Conservation (phyloP, 116 monocot species). For the Dioscorea cayenensis region DNA sequence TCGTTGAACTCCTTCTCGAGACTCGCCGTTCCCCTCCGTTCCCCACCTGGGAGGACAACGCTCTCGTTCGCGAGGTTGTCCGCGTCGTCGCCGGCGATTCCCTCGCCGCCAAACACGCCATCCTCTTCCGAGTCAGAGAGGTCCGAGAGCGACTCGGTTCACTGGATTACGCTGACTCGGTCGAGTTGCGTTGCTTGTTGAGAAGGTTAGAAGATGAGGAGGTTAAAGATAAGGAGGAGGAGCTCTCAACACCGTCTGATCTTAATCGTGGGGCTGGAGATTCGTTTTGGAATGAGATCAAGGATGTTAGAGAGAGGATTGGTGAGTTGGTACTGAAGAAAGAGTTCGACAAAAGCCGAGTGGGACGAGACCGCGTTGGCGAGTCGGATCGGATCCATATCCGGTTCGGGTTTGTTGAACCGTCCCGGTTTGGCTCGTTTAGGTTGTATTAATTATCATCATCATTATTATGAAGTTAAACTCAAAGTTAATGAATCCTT, state of each 20-base stretch:
- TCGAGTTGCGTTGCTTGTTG: conserved; percentile 6
- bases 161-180: neutral
- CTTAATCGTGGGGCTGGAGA: too few relatives aligned
- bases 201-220: neutral
- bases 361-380: neutral
- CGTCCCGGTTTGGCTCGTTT: conserved; percentile 3
- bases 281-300: neutral
- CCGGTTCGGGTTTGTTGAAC: neutral
- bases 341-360: neutral
- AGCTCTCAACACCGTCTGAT: neutral
- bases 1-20: neutral
- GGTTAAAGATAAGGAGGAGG: neutral
- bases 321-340: neutral
- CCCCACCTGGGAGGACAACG: neutral
- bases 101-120: neutral
- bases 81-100: neutral
- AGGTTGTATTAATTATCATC: too few relatives aligned
- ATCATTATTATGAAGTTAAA: too few relatives aligned
- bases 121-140: neutral
- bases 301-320: neutral
- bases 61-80: neutral
- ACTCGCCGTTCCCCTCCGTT: neutral
- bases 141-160: neutral
- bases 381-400: neutral
- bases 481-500: too few relatives aligned